Evolutionary conservation across 1,284 basidiomycete genomes (phyloP).

Genomic region (Papiliotrema terrestris): DNA sequence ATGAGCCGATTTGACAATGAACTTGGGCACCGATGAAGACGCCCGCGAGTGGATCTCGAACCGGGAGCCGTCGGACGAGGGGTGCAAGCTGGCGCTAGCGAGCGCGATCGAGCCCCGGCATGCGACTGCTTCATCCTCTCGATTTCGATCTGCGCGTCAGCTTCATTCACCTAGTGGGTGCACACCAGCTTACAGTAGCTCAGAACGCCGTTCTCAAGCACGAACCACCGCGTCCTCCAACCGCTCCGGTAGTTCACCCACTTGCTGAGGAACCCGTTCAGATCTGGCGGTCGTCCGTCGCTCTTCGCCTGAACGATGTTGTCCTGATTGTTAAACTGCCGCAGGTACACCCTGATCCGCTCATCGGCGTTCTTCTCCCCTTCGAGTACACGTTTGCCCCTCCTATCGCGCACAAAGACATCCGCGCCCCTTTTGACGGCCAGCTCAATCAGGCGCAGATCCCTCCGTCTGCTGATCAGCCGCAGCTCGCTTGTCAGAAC

Average conservation of each 20-base stretch:
- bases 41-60: constrained; percentile 72
- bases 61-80: constrained; percentile 54
- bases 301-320: constrained; percentile 43
- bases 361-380: constrained; percentile 60
- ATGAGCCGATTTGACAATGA: constrained; percentile 88
- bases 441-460: constrained; percentile 76
- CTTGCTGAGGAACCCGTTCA: constrained; percentile 61
- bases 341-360: constrained; percentile 73
- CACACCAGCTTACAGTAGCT: constrained; percentile 62
- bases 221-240: constrained; percentile 92
- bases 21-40: constrained; percentile 56
- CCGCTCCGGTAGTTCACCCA: constrained; percentile 57
- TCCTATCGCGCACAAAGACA: constrained; percentile 79
- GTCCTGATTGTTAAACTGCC: constrained; percentile 79
- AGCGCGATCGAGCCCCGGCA: constrained; percentile 86
- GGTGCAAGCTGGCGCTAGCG: constrained; percentile 68
- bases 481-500: not conserved
- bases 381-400: constrained; percentile 72
- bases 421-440: constrained; percentile 82
- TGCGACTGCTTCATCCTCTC: constrained; percentile 85
- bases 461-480: constrained; percentile 56
- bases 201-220: constrained; percentile 77
- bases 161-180: too few relatives aligned
- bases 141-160: constrained; percentile 59
- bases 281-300: constrained; percentile 56